Evolutionary conservation across 345 rosid species (phyloP).

Genomic region (Melaleuca alternifolia): DNA sequence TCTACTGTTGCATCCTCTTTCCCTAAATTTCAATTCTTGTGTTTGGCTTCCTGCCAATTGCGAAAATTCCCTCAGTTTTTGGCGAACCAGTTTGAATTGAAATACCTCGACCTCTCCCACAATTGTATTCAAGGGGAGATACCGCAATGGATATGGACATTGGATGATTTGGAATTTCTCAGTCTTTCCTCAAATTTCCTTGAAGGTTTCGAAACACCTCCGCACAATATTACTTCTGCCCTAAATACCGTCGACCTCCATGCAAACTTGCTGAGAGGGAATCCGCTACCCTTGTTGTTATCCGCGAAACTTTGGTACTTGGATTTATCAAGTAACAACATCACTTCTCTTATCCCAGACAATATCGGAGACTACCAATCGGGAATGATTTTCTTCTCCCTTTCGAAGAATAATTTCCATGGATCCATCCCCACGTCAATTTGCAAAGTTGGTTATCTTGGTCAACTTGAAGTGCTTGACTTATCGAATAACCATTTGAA

Average conservation of each 20-base stretch:
- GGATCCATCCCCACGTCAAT: neutral
- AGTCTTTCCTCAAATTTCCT: constrained; percentile 10
- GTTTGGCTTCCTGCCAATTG: constrained; percentile 37
- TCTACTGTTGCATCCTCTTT: neutral
- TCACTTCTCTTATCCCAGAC: neutral
- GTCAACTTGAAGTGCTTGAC: neutral
- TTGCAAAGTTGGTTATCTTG: accelerated
- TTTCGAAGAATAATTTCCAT: neutral
- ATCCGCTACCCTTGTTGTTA: accelerated
- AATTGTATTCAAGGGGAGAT: constrained; percentile 27
- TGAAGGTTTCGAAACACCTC: neutral
- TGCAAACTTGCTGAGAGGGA: neutral
- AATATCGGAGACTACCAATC: accelerated
- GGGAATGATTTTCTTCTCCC: accelerated
- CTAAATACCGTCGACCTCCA: neutral
- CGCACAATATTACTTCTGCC: neutral
- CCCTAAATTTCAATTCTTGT: constrained; percentile 4
- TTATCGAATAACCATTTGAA: neutral
- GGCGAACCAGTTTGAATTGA: constrained; percentile 1
- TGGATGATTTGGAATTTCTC: neutral
- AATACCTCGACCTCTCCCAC: constrained; percentile 22
- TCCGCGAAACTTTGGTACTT: accelerated
- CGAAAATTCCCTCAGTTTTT: constrained; percentile 17
- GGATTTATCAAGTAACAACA: neutral
- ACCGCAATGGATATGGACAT: constrained; percentile 34